These are phyloP conservation scores for Poteriospumella lacustris DNA, from an alignment of 108 stramenopile genomes.

Conservation along the genomic window DNA sequence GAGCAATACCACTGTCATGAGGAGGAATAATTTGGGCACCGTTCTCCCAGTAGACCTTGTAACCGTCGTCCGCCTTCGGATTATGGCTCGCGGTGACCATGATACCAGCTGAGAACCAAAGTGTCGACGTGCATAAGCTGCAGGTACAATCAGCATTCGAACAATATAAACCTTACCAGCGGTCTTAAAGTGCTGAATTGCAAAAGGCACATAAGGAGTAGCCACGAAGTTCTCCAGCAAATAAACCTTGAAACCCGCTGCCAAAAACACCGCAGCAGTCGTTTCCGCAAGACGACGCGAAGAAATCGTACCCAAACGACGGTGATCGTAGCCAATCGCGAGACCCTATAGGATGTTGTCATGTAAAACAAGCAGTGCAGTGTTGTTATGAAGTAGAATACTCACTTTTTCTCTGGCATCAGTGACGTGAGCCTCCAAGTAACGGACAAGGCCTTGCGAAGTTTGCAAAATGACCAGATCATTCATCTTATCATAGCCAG, in stretches of 20 bases:
- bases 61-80: constrained; percentile 88
- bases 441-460: constrained; percentile 68
- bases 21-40: constrained; percentile 90
- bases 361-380: constrained; percentile 27
- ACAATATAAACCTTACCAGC: constrained; percentile 63
- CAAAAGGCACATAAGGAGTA: constrained; percentile 85
- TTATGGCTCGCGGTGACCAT: constrained; percentile 99
- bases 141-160: constrained; percentile 67
- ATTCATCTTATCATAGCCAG: constrained; percentile 83
- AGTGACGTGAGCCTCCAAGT: constrained; percentile 34
- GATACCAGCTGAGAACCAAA: constrained; percentile 67
- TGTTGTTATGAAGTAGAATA: constrained; percentile 27
- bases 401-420: background rate
- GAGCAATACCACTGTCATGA: constrained; percentile 76
- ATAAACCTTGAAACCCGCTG: constrained; percentile 70
- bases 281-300: constrained; percentile 77
- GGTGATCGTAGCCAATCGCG: constrained; percentile 89
- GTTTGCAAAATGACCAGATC: constrained; percentile 86
- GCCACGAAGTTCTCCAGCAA: constrained; percentile 73
- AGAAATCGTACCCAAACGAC: constrained; percentile 62
- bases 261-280: constrained; percentile 69
- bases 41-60: constrained; percentile 92
- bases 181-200: constrained; percentile 51
- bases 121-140: constrained; percentile 65
- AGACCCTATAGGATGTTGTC: constrained; percentile 46